Base-by-base conservation (phyloP, 1,284 basidiomycete species). In the Farysia itapuensis region DNA sequence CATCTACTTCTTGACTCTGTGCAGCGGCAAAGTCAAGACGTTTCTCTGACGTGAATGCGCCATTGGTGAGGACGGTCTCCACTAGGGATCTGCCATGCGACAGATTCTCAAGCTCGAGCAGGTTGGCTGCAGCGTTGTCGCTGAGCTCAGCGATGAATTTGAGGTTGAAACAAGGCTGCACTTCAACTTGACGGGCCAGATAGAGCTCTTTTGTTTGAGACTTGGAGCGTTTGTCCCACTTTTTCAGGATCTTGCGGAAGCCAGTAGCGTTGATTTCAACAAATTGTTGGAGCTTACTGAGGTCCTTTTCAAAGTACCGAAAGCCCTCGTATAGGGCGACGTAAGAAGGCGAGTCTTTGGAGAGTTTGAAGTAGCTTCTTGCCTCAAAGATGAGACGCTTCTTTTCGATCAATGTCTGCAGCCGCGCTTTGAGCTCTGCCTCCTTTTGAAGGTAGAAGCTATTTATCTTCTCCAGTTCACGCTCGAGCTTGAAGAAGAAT, bases 401-500 rank as follows among this genome's bases (percentile, higher is more conserved):
- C 78, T 97, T 97, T 26, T 91, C 91, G 35, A 99, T 83, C 14
- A 99, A 81, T 1, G 92, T 95, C 67, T 94, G 86, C 49, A 99
- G 85, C 84, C 56, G 94, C 79, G 75, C 56, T 35, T 90, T 91
- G 39, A 98, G 84, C 69, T 97, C 92, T 11, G 92, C 89, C 78
- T 99, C 95, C 78, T 95, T 96, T 79, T 94, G 90, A 37, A 98
- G 84, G 79, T 99, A 99, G 77, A 99, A 98, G n/a, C 86, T 84
- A 79, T 99, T 98, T 81, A 99, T 97, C 93, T 98, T 99, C 80
- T 98, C 95, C 16, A 98, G 81, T 78, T 99, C 95, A 24, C 95
- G 84, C 78, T 97, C 94, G 1, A 99, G 84, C 75, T 94, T 97
- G 83, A 97, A 98, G 82, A 99, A 98, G 82, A 97, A 99, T 1